Evolutionary conservation across 2,329 filamentous ascomycete species (phyloP).

Genomic region (Microdochium trichocladiopsis): DNA sequence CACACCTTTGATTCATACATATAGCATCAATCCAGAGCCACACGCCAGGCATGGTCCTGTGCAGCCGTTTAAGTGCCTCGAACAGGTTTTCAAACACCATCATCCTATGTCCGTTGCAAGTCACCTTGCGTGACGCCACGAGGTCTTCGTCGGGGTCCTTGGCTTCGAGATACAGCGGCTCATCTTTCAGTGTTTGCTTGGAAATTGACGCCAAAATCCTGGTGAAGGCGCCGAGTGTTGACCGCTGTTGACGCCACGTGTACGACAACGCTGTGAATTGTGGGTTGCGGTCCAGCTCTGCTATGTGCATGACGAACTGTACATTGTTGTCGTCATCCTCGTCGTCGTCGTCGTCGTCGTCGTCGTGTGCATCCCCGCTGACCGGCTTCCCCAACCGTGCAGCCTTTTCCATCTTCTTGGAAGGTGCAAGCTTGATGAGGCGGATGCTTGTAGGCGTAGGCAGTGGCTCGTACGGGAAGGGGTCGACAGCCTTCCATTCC

Average conservation of each 20-base stretch:
- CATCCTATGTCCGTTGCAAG: neutral
- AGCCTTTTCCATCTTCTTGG: neutral
- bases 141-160: neutral
- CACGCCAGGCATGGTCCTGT: neutral
- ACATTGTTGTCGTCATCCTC: no score
- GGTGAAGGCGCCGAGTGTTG: neutral
- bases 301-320: neutral
- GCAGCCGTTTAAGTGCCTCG: neutral
- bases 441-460: neutral
- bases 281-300: neutral
- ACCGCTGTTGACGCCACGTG: neutral
- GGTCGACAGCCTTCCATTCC: neutral
- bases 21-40: neutral
- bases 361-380: slow-evolving; percentile 12
- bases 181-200: neutral
- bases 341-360: slow-evolving; percentile 11
- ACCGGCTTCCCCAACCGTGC: neutral
- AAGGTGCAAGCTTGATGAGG: neutral
- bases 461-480: neutral
- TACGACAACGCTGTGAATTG: neutral
- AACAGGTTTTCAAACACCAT: neutral
- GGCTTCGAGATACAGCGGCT: neutral
- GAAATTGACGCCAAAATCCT: neutral
- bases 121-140: neutral
- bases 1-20: neutral